Evolutionary conservation across 371 early-diverging fungal species (phyloP).

Genomic region (Rhizoclosmatium hyalinum): DNA sequence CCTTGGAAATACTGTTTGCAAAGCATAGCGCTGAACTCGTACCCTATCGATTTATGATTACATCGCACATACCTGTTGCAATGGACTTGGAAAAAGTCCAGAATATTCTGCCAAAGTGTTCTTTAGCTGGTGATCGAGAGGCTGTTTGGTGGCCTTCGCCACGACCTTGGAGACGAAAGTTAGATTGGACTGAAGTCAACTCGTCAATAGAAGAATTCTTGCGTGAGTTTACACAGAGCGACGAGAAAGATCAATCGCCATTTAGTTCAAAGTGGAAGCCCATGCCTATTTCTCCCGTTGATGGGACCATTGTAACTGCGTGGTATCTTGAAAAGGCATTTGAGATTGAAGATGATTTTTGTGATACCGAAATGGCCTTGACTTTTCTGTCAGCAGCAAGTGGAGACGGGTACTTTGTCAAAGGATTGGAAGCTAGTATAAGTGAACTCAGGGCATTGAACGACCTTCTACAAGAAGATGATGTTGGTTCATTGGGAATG

Average conservation of each 20-base stretch:
- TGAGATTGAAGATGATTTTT: slow-evolving; percentile 62
- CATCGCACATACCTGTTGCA: slow-evolving; percentile 70
- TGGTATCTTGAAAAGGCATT: slow-evolving; percentile 70
- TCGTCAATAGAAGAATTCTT: slow-evolving; percentile 44
- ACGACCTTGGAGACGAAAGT: slow-evolving; percentile 45
- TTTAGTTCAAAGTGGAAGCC: slow-evolving; percentile 26
- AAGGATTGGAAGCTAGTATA: slow-evolving; percentile 53
- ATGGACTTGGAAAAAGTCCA: slow-evolving; percentile 46
- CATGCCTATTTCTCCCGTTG: slow-evolving; percentile 29
- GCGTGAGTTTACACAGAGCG: slow-evolving; percentile 38
- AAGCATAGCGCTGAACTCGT: slow-evolving; percentile 65
- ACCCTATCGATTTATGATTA: slow-evolving; percentile 69
- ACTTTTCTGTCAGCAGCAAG: slow-evolving; percentile 63
- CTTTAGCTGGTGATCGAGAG: slow-evolving; percentile 28
- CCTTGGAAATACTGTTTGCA: slow-evolving; percentile 68
- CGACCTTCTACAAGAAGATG: slow-evolving; percentile 63
- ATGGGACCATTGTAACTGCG: slow-evolving; percentile 51
- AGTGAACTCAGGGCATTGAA: slow-evolving; percentile 67
- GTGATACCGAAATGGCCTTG: slow-evolving; percentile 62
- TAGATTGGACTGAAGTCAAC: slow-evolving; percentile 49
- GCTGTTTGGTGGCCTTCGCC: slow-evolving; percentile 49
- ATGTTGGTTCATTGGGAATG: slow-evolving; percentile 11
- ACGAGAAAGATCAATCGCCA: slow-evolving; percentile 45
- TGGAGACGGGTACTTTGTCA: slow-evolving; percentile 42
- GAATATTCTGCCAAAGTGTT: slow-evolving; percentile 53